Conservation (phyloP, 176 grass and related monocot species). For the Coix lacrymajobi region DNA sequence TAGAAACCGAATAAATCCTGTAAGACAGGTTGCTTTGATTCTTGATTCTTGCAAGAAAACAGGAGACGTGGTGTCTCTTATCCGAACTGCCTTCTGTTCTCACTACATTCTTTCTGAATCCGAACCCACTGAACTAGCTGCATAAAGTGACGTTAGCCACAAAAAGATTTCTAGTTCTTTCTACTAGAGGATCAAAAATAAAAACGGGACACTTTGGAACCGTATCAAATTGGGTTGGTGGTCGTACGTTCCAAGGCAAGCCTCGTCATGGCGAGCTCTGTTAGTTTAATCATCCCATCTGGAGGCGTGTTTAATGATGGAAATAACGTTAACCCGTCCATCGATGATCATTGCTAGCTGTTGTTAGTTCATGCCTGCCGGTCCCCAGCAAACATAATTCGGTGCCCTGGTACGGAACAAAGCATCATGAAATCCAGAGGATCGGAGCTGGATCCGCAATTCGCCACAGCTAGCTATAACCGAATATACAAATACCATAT, state of each 20-base stretch:
- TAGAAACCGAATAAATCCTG: not conserved
- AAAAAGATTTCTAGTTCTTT: too few species aligned
- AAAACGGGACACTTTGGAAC: not conserved
- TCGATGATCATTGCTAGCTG: conserved; percentile 8
- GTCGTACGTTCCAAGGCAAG: not conserved
- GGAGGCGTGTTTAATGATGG: not conserved
- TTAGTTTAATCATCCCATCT: not conserved
- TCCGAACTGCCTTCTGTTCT: not conserved
- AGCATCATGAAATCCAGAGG: conserved; percentile 17
- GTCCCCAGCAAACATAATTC: not conserved
- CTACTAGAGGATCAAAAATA: too few species aligned
- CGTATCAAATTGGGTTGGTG: not conserved
- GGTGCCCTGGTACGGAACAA: conserved; percentile 11
- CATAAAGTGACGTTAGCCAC: not conserved
- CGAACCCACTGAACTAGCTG: not conserved
- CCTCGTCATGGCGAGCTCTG: not conserved
- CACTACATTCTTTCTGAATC: not conserved
- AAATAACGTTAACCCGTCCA: not conserved
- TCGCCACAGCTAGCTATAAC: not conserved
- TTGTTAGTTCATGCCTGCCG: not conserved
- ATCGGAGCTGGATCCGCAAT: conserved; percentile 6
- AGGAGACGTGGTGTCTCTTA: not conserved
- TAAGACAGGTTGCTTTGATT: not conserved
- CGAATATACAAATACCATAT: not conserved
- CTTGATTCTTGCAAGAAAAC: not conserved